Evolutionary conservation across 257 asterid species (phyloP).

Genomic region (Solanum pinnatisectum): DNA sequence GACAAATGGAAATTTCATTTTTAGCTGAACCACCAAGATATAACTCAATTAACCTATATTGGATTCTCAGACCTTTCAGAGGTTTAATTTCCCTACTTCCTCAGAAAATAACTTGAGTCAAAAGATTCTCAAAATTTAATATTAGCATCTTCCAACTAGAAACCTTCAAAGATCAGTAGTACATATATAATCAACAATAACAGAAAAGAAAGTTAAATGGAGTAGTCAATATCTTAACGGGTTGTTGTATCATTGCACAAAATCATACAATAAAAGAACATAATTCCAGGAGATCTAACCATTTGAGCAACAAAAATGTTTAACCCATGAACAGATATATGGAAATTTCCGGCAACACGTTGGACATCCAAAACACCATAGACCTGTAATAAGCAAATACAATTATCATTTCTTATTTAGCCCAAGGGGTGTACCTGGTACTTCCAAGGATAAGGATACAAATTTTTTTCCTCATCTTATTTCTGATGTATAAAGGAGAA

Average conservation of each 20-base stretch:
- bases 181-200: background rate
- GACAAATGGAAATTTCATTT: background rate
- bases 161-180: background rate
- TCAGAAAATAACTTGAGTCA: background rate
- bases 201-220: background rate
- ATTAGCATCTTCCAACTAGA: background rate
- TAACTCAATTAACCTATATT: background rate
- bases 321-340: slow-evolving; percentile 90
- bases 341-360: slow-evolving; percentile 99
- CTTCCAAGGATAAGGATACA: background rate
- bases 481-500: slow-evolving; percentile 4
- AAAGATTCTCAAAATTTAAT: background rate
- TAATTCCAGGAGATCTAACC: slow-evolving; percentile 33
- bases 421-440: background rate
- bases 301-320: slow-evolving; percentile 89
- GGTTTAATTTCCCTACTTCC: background rate
- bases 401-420: background rate
- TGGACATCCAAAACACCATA: slow-evolving; percentile 95
- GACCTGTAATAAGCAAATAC: slow-evolving; percentile 43
- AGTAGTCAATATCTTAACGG: background rate
- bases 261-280: slow-evolving; percentile 1
- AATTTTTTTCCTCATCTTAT: background rate
- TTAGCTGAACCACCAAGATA: background rate
- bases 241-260: background rate
- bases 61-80: background rate